Base-by-base conservation (phyloP, 257 asterid species). In the Phtheirospermum japonicum region DNA sequence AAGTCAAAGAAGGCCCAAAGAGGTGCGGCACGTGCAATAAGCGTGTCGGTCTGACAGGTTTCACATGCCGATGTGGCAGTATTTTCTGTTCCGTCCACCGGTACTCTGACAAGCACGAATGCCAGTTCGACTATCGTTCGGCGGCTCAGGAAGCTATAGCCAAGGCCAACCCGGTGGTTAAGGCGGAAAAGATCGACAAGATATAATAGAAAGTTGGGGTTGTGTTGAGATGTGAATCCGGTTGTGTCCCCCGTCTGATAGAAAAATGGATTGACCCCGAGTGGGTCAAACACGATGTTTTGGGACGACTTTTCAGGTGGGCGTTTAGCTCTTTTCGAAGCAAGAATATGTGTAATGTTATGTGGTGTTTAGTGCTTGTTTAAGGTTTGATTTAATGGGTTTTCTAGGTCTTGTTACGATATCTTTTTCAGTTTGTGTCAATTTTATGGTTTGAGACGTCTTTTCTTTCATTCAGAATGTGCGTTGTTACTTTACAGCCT, bases 101-200 rank as follows among this genome's bases (percentile, higher is more conserved):
- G 12, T 80, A 82, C 68, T 71, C 85, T 0, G 92, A 84, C 84
- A 84, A 82, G 19, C 92, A 84, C n/a, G 84, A 77, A 4, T 84
- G 92, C 74, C 26, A 79, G 31, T 84, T 79, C 12, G 86, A 84
- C 68, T 84, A 84, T 58, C 86, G 71, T 4, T 56, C 78, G 12
- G 85, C 83, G 5, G 92, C 71, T 37, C 88, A 80, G 75, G 88
- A 82, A 61, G 85, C 88, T 63, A 84, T 84, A 71, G 92, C 92
- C 17, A 77, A 77, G 73, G 92, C 92, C 61, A 84, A 82, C 62
- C 92, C 92, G 11, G 79, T 84, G n/a, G 83, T 84, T 2, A 82
- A 82, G 73, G 92, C 88, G 5, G 86, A 79, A 52, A 84, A 82
- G 75, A 81, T 84, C 4, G 82, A 84, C 65, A 84, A 84, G 78